Evolutionary conservation across 2,329 filamentous ascomycete genomes (phyloP).

Genomic region (Colletotrichum sp.): DNA sequence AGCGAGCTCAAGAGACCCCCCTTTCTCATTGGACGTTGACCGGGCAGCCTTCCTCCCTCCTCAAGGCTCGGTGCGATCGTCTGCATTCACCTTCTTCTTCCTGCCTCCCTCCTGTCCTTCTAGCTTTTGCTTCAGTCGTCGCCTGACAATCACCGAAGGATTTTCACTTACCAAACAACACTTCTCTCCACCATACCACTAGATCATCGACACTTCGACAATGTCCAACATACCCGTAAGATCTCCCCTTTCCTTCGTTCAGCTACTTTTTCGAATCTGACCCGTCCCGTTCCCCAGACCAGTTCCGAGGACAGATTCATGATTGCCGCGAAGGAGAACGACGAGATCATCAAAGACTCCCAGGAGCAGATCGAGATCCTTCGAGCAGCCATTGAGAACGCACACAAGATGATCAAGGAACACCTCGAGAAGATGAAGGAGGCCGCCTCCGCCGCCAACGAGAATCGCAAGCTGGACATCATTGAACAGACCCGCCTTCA

Average conservation of each 20-base stretch:
- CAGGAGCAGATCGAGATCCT: not conserved
- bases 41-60: not conserved
- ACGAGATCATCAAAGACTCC: fast-evolving
- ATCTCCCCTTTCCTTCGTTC: not conserved
- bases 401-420: fast-evolving
- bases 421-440: not conserved
- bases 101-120: not conserved
- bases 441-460: not conserved
- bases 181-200: no score
- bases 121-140: not conserved
- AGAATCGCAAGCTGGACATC: not conserved
- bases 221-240: no score
- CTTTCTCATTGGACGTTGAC: not conserved
- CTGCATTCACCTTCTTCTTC: not conserved
- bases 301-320: not conserved
- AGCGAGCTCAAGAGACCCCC: not conserved
- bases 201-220: not conserved
- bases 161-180: not conserved
- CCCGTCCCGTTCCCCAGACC: not conserved
- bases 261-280: not conserved
- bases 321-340: fast-evolving
- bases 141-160: not conserved
- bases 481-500: not conserved
- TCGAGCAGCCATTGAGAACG: fast-evolving
- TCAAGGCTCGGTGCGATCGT: not conserved